Evolutionary conservation across 495 filamentous ascomycete species (phyloP).

Genomic region (Apiosordaria backusii): DNA sequence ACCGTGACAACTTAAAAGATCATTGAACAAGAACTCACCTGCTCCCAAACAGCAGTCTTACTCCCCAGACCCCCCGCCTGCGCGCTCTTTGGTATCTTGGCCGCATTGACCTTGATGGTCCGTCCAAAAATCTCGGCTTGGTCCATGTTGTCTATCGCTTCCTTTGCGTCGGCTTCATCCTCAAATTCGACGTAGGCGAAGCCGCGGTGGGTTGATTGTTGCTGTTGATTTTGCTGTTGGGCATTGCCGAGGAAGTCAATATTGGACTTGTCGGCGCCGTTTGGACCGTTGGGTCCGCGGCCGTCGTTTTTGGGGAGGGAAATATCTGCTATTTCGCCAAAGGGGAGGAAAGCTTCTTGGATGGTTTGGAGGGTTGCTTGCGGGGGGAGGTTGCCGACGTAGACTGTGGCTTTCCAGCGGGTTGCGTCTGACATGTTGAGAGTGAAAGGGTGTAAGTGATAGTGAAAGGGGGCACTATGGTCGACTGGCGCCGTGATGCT

Average conservation of each 20-base stretch:
- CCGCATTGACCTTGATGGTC: slow-evolving; percentile 84
- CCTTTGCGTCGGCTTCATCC: slow-evolving; percentile 75
- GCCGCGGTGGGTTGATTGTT: slow-evolving; percentile 63
- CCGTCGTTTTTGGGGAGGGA: slow-evolving; percentile 81
- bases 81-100: slow-evolving; percentile 87
- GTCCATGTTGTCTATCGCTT: slow-evolving; percentile 99
- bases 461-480: neutral
- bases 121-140: slow-evolving; percentile 92
- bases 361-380: slow-evolving; percentile 69
- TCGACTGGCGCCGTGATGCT: neutral
- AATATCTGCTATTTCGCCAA: slow-evolving; percentile 89
- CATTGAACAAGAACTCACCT: slow-evolving; percentile 55
- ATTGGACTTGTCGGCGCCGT: slow-evolving; percentile 38
- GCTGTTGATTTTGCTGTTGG: neutral
- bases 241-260: neutral
- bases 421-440: slow-evolving; percentile 72
- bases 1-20: slow-evolving; percentile 1
- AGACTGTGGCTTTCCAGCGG: slow-evolving; percentile 84
- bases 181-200: slow-evolving; percentile 98
- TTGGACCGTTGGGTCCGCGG: slow-evolving; percentile 55
- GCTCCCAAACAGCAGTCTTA: slow-evolving; percentile 97
- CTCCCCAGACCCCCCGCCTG: slow-evolving; percentile 77
- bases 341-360: slow-evolving; percentile 90
- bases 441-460: slow-evolving; percentile 1
- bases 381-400: slow-evolving; percentile 84